Evolutionary conservation across 192 early-diverging fungal genomes (phyloP), one percentile per base, ranked within the genome.

Genomic region (Coemansia sp.): DNA sequence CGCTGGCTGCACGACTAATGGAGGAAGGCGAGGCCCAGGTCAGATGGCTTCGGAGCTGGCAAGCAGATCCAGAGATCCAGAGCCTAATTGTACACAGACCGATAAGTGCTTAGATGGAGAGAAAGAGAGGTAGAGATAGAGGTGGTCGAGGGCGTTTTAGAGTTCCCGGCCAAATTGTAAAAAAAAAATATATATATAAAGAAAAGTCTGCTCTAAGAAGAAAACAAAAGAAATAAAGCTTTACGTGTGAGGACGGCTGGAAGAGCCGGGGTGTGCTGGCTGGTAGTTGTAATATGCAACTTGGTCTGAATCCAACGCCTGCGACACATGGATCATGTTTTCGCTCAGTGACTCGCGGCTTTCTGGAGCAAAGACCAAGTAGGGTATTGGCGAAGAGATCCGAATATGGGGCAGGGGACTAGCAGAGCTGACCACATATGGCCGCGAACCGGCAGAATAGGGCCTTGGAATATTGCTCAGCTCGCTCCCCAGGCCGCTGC

Each of bases 361-460:
- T 25, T 62, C 67, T 0, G 77, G 77, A 10, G 77, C 77, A 75
- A 75, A 80, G 31, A 80, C 69, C 29, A 65, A 69, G 59, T 80
- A 80, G 3, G 77, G 69, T 8, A 80, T 66, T 0, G 77, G 77
- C 56, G 69, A 62, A 2, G 77, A 80, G 36, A 80, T 80, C 7
- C 48, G 65, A 2, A 38, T 22, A 17, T 30, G 48, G 18, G 40
- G 6, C 4, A 52, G 51, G 14, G 62, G 50, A 16, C 31, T 30
- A 48, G 48, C 31, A 38, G n/a, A 17, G 72, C 66, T 8, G 70
- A 63, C 16, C 29, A 56, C 31, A 61, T 63, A 17, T 5, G 16
- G 49, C 49, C n/a, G 49, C 22, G 49, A 5, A 17, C 4, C 22
- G 12, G 49, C n/a, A 22, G 49, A 50, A 17, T 50, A 22, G 5